Evolutionary conservation across 495 filamentous ascomycete genomes (phyloP).

Genomic region (Emericellopsis terricola): DNA sequence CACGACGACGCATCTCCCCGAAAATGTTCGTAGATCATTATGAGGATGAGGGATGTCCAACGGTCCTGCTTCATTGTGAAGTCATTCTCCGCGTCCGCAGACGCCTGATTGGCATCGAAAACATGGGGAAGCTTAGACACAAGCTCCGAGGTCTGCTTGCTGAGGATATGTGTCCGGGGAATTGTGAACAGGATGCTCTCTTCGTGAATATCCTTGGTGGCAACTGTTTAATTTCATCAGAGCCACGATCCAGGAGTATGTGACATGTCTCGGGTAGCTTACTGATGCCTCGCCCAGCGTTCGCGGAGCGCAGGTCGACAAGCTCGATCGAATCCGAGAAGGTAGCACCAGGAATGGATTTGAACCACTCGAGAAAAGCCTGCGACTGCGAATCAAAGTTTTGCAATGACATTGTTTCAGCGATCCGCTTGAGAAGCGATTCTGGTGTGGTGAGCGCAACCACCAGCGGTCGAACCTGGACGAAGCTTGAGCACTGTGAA

Average conservation of each 20-base stretch:
- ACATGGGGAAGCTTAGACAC: conserved; percentile 15
- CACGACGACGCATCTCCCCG: conserved; percentile 44
- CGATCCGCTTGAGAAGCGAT: too few species aligned
- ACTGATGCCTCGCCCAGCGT: conserved; percentile 28
- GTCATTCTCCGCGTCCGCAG: conserved; percentile 12
- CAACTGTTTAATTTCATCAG: too few species aligned
- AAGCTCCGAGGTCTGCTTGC: conserved; percentile 20
- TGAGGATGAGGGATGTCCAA: conserved; percentile 45
- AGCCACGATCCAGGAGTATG: too few species aligned
- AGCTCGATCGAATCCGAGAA: conserved; percentile 25
- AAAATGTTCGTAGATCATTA: conserved; percentile 63
- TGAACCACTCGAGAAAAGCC: conserved; percentile 26
- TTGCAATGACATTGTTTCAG: conserved; percentile 9
- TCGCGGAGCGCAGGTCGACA: conserved; percentile 17
- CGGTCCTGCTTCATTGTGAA: conserved; percentile 14
- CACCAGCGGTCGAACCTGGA: too few species aligned
- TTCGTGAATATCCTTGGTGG: conserved; percentile 21
- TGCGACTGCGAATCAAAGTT: conserved; percentile 16
- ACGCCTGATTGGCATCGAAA: conserved; percentile 15
- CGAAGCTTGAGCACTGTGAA: too few species aligned
- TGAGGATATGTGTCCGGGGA: conserved; percentile 24
- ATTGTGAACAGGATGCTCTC: conserved; percentile 30
- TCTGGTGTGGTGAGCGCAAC: too few species aligned
- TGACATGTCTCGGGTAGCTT: too few species aligned
- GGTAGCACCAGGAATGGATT: conserved; percentile 21